phyloP scores from a whole-genome alignment of 768 basidiomycete species.

The Tylopilus subfusipes region DNA sequence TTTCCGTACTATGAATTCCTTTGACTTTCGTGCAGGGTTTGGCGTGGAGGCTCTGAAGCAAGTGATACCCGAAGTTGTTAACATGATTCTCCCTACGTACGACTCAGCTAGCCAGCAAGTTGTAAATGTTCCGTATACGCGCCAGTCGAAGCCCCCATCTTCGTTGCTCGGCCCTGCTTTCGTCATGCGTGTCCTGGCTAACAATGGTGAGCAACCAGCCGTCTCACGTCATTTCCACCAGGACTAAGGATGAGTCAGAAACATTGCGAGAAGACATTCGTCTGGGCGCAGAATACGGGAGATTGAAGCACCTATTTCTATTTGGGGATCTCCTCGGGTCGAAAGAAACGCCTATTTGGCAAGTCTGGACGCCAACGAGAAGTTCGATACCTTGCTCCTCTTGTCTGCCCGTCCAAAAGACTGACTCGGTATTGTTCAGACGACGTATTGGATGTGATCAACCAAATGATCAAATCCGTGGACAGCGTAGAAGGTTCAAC shows the following conservation, averaged over 20 bases:
- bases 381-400: background rate
- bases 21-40: conserved; percentile 2
- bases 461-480: conserved; percentile 4
- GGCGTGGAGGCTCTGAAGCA: conserved; percentile 4
- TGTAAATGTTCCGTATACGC: background rate
- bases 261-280: conserved; percentile 19
- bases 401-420: background rate
- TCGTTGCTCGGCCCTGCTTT: conserved; percentile 3
- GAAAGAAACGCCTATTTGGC: conserved; percentile 4
- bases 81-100: conserved; percentile 2
- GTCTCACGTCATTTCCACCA: background rate
- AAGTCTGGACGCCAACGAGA: background rate
- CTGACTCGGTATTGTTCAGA: background rate
- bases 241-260: conserved; percentile 6
- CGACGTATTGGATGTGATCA: background rate
- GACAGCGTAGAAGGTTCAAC: conserved; percentile 6
- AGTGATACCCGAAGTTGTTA: background rate
- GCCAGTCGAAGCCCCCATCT: background rate
- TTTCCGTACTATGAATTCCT: background rate
- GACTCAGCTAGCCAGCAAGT: background rate
- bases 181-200: conserved; percentile 2
- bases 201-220: background rate
- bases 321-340: conserved; percentile 5
- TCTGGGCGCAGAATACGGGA: conserved; percentile 9
- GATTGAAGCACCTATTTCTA: conserved; percentile 15